phyloP scores from a whole-genome alignment of 148 eudicot species.

The Heliamphora exappendiculata region DNA sequence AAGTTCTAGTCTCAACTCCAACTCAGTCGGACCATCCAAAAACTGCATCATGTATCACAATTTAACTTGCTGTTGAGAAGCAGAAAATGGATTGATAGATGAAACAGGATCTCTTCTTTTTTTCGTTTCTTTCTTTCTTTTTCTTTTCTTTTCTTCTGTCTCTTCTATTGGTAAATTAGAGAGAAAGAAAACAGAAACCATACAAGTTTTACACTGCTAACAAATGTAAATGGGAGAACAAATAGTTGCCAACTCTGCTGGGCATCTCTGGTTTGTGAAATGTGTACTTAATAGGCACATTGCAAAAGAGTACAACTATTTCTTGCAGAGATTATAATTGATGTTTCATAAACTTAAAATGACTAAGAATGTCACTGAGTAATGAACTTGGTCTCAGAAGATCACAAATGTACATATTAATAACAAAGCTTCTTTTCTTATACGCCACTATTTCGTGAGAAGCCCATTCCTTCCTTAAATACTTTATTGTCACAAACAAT shows the following conservation, averaged over 20 bases:
- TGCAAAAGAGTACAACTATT: background rate
- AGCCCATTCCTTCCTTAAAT: too few relatives aligned
- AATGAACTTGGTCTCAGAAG: background rate
- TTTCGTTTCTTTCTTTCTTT: too few relatives aligned
- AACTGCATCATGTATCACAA: constrained; percentile 52
- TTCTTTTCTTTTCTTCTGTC: too few relatives aligned
- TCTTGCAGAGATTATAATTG: background rate
- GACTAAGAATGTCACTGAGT: background rate
- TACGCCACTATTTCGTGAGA: background rate
- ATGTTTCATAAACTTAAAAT: background rate
- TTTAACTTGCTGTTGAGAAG: constrained; percentile 8
- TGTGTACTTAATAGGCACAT: background rate
- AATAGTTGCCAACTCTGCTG: background rate
- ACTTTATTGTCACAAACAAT: background rate
- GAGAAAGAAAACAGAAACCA: background rate
- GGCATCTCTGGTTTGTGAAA: background rate
- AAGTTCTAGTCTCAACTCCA: constrained; percentile 72
- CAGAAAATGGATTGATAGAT: background rate
- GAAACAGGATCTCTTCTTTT: background rate
- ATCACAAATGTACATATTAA: background rate
- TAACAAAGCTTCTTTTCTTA: background rate
- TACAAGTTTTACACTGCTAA: background rate
- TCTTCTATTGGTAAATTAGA: background rate
- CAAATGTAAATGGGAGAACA: background rate
- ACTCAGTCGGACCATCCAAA: constrained; percentile 64